A percentile compares a stretch with the other conserved stretches of the same genome.
These are phyloP conservation scores for Paxillus ammoniavirescens DNA, from an alignment of 768 basidiomycete genomes.

Conservation along the genomic window DNA sequence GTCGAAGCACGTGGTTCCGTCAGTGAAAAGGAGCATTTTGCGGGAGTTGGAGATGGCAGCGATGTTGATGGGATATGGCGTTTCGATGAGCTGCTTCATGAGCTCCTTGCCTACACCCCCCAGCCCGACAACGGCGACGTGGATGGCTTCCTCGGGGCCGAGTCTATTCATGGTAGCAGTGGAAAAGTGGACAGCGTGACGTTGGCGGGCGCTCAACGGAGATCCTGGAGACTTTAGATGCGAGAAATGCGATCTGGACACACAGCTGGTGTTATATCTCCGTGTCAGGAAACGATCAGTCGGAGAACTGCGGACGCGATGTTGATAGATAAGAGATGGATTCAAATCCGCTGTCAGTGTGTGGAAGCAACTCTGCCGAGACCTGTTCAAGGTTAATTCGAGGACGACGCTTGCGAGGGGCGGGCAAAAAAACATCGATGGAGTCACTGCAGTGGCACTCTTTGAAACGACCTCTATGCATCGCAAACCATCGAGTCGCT, in stretches of 20 bases:
- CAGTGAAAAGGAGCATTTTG: constrained; percentile 52
- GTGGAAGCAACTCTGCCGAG: constrained; percentile 9
- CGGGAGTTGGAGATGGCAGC: constrained; percentile 71
- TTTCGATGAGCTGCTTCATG: constrained; percentile 72
- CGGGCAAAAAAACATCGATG: too few species aligned
- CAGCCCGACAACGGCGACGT: constrained; percentile 82
- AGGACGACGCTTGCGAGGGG: too few species aligned
- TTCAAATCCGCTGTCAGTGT: background rate
- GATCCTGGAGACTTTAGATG: background rate
- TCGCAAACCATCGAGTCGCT: too few species aligned
- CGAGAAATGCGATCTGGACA: background rate
- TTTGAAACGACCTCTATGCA: too few species aligned
- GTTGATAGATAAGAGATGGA: background rate
- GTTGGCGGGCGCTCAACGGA: background rate
- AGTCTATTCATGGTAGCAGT: constrained; percentile 15
- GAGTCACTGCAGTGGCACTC: too few species aligned
- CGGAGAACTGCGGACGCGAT: background rate
- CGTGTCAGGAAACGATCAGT: background rate
- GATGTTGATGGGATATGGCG: constrained; percentile 62
- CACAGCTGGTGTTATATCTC: background rate
- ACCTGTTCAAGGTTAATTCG: background rate
- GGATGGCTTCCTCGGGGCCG: constrained; percentile 30
- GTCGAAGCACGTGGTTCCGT: constrained; percentile 39
- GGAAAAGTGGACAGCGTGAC: constrained; percentile 1
- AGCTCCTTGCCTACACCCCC: constrained; percentile 93